A percentile compares a stretch with the other conserved stretches of the same genome.
Conservation (phyloP, 345 rosid genomes). For the Melaleuca quinquenervia region DNA sequence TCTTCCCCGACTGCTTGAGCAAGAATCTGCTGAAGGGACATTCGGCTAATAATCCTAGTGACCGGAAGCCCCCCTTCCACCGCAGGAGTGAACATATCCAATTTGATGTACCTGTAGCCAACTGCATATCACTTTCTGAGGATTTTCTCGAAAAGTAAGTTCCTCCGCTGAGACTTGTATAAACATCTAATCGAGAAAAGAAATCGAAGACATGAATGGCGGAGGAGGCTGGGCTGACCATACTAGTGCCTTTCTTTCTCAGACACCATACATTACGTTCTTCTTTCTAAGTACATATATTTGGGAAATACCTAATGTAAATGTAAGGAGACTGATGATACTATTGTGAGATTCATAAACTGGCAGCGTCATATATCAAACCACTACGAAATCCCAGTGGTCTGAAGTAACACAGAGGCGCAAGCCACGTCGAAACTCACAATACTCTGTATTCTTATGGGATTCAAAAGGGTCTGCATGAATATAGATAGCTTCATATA, state of each 20-base stretch:
- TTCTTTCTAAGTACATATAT: neutral
- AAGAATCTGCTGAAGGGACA: slow-evolving; percentile 79
- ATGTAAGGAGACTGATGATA: neutral
- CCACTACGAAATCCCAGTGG: neutral
- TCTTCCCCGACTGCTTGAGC: slow-evolving; percentile 81
- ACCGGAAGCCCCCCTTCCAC: slow-evolving; percentile 81
- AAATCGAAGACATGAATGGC: neutral
- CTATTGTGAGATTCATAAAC: neutral
- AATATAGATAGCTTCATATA: neutral
- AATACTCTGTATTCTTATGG: neutral
- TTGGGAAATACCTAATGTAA: neutral
- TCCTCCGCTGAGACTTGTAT: neutral
- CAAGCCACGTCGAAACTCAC: neutral
- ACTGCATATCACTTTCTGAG: slow-evolving; percentile 3
- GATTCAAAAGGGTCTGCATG: neutral
- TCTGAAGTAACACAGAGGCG: neutral
- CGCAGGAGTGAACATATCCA: slow-evolving; percentile 94
- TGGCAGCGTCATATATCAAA: neutral
- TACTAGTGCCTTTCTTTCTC: neutral
- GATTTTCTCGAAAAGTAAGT: neutral
- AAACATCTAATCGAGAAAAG: neutral
- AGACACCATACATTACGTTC: neutral
- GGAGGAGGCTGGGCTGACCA: neutral
- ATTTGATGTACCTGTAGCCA: slow-evolving; percentile 72
- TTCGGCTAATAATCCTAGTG: slow-evolving; percentile 78